Conservation (phyloP, 108 stramenopile genomes). For the Cyclotella kingstonii region DNA sequence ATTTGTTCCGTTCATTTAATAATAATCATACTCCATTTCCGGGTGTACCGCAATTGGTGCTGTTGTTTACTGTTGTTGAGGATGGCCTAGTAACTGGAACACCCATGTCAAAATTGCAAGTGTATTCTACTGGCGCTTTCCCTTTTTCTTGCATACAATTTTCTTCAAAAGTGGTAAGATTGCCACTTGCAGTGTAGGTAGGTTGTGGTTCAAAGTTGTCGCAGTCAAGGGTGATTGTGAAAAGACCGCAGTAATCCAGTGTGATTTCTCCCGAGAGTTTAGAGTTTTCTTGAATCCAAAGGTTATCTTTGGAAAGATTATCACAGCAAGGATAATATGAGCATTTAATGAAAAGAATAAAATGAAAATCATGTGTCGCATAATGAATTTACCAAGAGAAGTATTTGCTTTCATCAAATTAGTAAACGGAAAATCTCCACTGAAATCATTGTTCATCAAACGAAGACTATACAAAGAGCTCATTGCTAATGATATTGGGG, state of each 20-base stretch:
- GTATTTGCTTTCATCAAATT: slow-evolving; percentile 12
- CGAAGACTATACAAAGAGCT: slow-evolving; percentile 20
- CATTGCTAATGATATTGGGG: slow-evolving; percentile 10
- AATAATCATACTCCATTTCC: too few species aligned
- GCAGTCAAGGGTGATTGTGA: slow-evolving; percentile 40
- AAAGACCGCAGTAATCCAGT: slow-evolving; percentile 19
- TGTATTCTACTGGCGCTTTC: slow-evolving; percentile 20
- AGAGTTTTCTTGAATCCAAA: slow-evolving; percentile 42
- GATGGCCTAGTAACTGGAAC: slow-evolving; percentile 8
- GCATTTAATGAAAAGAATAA: not conserved
- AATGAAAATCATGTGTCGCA: not conserved
- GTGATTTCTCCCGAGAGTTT: slow-evolving; percentile 27
- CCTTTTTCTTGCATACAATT: slow-evolving; percentile 22
- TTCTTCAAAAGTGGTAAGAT: slow-evolving; percentile 23
- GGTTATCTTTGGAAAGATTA: slow-evolving; percentile 6
- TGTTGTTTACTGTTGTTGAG: not conserved
- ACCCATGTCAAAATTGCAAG: slow-evolving; percentile 29
- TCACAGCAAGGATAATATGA: not conserved
- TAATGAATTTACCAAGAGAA: slow-evolving; percentile 6
- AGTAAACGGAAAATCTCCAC: slow-evolving; percentile 37
- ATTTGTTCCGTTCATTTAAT: too few species aligned
- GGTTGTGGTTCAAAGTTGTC: slow-evolving; percentile 36
- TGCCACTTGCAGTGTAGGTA: slow-evolving; percentile 10
- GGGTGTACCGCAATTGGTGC: slow-evolving; percentile 24
- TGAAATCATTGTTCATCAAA: slow-evolving; percentile 24